These are phyloP conservation scores for Solanum ossicruentum DNA, from an alignment of 257 asterid species.

Conservation along the genomic window DNA sequence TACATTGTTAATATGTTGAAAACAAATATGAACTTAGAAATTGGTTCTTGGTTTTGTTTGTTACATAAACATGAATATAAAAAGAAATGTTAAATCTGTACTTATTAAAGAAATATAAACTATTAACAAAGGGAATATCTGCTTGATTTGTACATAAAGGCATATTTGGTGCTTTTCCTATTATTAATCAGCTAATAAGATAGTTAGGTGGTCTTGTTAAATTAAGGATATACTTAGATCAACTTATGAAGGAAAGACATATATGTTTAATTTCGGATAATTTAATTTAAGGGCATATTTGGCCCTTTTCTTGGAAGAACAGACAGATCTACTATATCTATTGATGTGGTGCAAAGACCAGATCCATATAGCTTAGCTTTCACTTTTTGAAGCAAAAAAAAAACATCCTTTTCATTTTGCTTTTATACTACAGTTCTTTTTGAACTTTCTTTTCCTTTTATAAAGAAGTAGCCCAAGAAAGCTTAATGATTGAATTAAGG, in stretches of 20 bases:
- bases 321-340: neutral
- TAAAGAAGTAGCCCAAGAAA: neutral
- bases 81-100: neutral
- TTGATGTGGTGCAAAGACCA: neutral
- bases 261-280: neutral
- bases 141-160: neutral
- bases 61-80: neutral
- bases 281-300: neutral
- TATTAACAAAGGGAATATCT: neutral
- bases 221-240: neutral
- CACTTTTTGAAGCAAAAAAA: neutral
- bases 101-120: neutral
- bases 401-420: neutral
- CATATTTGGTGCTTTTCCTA: neutral
- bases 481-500: neutral
- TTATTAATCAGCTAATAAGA: neutral
- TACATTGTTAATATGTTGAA: neutral
- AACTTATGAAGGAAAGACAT: neutral
- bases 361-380: neutral
- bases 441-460: neutral
- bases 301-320: neutral
- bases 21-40: neutral
- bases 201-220: neutral
- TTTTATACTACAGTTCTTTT: neutral
- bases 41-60: neutral